Base-by-base conservation (phyloP, 176 grass and related monocot species). In the Lolium perenne region DNA sequence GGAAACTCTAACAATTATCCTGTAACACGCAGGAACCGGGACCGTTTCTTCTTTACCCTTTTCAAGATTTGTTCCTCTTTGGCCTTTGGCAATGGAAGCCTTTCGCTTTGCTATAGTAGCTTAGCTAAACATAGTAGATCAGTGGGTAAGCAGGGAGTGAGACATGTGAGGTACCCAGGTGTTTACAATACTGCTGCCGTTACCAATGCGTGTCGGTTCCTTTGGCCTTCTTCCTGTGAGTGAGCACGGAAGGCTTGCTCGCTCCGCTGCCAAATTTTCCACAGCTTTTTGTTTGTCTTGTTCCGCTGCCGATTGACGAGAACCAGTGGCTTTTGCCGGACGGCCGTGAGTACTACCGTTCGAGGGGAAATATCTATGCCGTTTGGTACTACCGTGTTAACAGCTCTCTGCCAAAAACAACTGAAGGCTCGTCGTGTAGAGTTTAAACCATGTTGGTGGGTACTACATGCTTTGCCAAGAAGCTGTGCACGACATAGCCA, bases 31-130 rank as follows among this genome's bases (percentile, higher is more conserved):
- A 40, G 65, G 53, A 63, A 5, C 60, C 60, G 60, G 63, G 13
- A 67, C 14, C 35, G 35, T 69, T 40, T 76, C 5, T 43, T 43
- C 73, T 76, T 76, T 76, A 76, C 73, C 48, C 73, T 76, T 76
- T 76, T 76, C 73, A 76, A 76, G 71, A 74, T 74, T 15, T 74
- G 23, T 74, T 29, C 71, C 71, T 23, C 21, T 32, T 16, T 26
- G 8, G 12, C 45, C 72, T 53, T 53, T 53, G 72, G 72, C 7
- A 3, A 75, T 32, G 47, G 22, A 75, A 75, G 47, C 47, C 73
- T 76, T 76, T 76, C 14, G 48, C 73, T 76, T 76, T 35, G 16
- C 23, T 18, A 7, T 2, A 15, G 3, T 3, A 0, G 26, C 26
- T 29, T 8, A 41, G 7, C 71, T 74, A 51, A 15, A 26, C 14